A percentile compares a stretch with the other conserved stretches of the same genome.
Conservation (phyloP, 192 early-diverging fungal genomes). For the Podila clonocystis region DNA sequence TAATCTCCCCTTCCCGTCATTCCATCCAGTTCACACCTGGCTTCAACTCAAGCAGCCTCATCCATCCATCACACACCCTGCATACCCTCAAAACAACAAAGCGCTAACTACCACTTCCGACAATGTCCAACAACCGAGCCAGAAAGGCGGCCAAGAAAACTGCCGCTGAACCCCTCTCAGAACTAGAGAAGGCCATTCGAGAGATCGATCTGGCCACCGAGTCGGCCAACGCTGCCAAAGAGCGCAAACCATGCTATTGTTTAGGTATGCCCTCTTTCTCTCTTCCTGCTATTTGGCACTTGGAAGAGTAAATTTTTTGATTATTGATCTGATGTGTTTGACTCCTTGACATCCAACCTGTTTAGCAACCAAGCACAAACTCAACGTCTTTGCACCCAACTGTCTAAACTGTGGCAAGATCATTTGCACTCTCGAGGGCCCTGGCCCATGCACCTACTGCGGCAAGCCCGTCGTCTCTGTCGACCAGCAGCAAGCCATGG, state of each 20-base stretch:
- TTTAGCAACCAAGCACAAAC: slow-evolving; percentile 62
- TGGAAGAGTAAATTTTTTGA: not conserved
- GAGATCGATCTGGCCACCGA: slow-evolving; percentile 59
- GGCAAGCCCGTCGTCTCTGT: slow-evolving; percentile 59
- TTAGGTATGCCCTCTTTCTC: slow-evolving; percentile 43
- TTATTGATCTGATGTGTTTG: too few relatives aligned
- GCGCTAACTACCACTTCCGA: not conserved
- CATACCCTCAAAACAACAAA: not conserved
- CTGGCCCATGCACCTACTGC: slow-evolving; percentile 67
- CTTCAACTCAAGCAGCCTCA: not conserved
- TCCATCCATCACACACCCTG: too few relatives aligned
- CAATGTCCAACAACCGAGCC: slow-evolving; percentile 50
- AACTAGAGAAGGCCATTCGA: slow-evolving; percentile 57
- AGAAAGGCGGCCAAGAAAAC: slow-evolving; percentile 56
- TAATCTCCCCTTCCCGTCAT: not conserved
- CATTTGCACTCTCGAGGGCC: slow-evolving; percentile 63
- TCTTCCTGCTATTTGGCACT: not conserved
- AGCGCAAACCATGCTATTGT: slow-evolving; percentile 59
- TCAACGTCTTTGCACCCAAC: slow-evolving; percentile 64
- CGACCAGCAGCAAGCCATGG: slow-evolving; percentile 61
- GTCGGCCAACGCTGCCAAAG: slow-evolving; percentile 46
- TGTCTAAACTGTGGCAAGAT: slow-evolving; percentile 70
- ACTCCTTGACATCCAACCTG: not conserved
- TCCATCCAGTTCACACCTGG: too few relatives aligned
- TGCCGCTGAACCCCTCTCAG: slow-evolving; percentile 51